Conservation (phyloP, 2,329 filamentous ascomycete genomes). For the Alternaria infectoria region DNA sequence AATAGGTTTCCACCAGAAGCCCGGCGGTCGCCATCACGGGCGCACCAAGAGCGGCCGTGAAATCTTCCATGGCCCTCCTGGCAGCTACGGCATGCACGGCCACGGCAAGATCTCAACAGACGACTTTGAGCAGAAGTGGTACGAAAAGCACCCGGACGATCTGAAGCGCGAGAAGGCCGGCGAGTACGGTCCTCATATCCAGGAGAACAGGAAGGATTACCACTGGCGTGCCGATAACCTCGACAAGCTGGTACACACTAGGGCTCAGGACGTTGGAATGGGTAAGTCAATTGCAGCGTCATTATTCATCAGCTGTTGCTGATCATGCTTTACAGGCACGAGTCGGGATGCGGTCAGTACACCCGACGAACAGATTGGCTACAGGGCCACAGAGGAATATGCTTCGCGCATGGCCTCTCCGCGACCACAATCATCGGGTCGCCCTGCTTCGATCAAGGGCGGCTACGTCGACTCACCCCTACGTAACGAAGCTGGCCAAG, state of each 20-base stretch:
- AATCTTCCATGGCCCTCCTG: slow-evolving; percentile 74
- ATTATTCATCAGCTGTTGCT: slow-evolving; percentile 50
- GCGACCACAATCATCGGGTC: slow-evolving; percentile 57
- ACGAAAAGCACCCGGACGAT: slow-evolving; percentile 86
- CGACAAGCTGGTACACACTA: slow-evolving; percentile 84
- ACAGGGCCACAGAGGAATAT: slow-evolving; percentile 85
- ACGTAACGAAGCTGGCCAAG: slow-evolving; percentile 55
- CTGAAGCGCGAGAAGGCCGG: slow-evolving; percentile 75
- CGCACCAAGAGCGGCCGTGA: slow-evolving; percentile 76
- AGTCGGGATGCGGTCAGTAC: slow-evolving; percentile 70
- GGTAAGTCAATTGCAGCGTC: slow-evolving; percentile 51
- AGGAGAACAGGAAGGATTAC: slow-evolving; percentile 71
- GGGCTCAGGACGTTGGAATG: slow-evolving; percentile 56
- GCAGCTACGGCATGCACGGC: slow-evolving; percentile 91
- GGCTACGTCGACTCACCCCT: slow-evolving; percentile 58
- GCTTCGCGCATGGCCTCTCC: slow-evolving; percentile 77
- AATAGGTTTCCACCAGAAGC: slow-evolving; percentile 62
- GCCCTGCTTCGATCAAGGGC: slow-evolving; percentile 55
- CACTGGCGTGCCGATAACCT: slow-evolving; percentile 88
- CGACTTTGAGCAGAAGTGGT: slow-evolving; percentile 90
- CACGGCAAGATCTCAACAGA: slow-evolving; percentile 79
- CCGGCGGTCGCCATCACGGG: slow-evolving; percentile 60
- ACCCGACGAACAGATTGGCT: slow-evolving; percentile 89
- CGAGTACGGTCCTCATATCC: slow-evolving; percentile 65
- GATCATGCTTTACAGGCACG: slow-evolving; percentile 64